Percentiles rank a stretch among this genome's conserved stretches.
phyloP scores from a whole-genome alignment of 2,329 filamentous ascomycete species.

The Neopestalotiopsis sp. region DNA sequence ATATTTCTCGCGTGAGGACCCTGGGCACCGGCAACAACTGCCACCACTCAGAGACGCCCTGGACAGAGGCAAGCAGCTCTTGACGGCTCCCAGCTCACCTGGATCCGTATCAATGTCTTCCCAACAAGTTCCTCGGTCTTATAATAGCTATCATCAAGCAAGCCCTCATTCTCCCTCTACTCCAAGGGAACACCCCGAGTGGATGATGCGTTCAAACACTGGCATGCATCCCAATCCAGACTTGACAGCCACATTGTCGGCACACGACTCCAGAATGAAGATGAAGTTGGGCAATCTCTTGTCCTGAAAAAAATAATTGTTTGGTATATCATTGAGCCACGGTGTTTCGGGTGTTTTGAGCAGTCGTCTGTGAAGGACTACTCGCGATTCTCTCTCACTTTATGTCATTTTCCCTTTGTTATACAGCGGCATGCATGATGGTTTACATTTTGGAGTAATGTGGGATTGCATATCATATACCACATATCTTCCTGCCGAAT shows the following conservation, averaged over 20 bases:
- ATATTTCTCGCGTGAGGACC: not conserved
- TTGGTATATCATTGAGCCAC: not conserved
- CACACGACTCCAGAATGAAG: constrained; percentile 22
- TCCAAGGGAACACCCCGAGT: too few species aligned
- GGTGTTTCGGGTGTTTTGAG: not conserved
- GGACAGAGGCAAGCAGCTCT: constrained; percentile 29
- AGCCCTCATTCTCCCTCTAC: too few species aligned
- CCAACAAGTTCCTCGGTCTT: constrained; percentile 13
- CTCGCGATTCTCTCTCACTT: too few species aligned
- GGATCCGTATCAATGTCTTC: constrained; percentile 18
- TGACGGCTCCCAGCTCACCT: constrained; percentile 43
- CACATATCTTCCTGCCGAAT: not conserved
- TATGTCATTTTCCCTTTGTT: too few species aligned
- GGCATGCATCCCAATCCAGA: too few species aligned
- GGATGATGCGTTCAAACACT: too few species aligned
- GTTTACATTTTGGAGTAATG: not conserved
- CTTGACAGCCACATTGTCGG: not conserved
- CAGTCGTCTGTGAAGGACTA: too few species aligned
- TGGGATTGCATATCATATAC: not conserved
- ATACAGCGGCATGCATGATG: not conserved
- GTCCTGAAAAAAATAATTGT: not conserved
- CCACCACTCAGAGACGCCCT: constrained; percentile 37
- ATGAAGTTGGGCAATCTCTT: constrained; percentile 7
- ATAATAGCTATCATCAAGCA: not conserved
- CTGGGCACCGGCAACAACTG: constrained; percentile 20